Evolutionary conservation across 257 asterid genomes (phyloP), one percentile per base, ranked within the genome.

Genomic region (Schizonepeta tenuifolia): DNA sequence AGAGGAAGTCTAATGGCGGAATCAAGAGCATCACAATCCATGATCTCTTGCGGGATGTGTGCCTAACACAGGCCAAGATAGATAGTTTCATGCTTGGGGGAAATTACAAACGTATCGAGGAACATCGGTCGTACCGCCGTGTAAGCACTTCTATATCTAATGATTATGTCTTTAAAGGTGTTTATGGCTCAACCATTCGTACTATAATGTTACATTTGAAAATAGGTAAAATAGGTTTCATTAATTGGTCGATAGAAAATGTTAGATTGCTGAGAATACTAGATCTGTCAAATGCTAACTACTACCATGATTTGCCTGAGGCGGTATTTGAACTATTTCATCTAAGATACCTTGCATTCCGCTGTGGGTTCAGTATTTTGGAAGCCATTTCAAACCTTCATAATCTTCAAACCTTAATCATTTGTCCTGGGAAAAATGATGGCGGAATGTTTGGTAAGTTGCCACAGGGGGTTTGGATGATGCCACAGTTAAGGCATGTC

Each of bases 321-420:
- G 53, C 4, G 15, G 53, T 57, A 21, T 55, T 22, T 21, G 62
- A 55, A 28, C 43, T 69, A 7, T 13, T 69, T 20, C 74, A 54
- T 69, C 28, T 26, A 14, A 47, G 53, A 15, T 47, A 14, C 53
- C 53, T 47, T 14, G 53, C 53, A 1, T 47, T 47, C 18, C 0
- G 15, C 1, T 24, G 26, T 24, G 26, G 26, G 26, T 24, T 24
- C 26, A 24, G 26, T 24, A 24, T 24, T 24, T 24, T 2, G 1
- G 2, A 31, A 31, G 35, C 35, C 35, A 31, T 31, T 31, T 31
- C 35, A 31, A 31, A 31, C 6, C 35, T 31, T 3, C 6, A 31
- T 0, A 31, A 31, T 31, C 35, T 31, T 31, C 35, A 31, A 31
- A 31, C 35, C 6, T 31, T 31, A 31, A 31, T 31, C 35, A 31